Conservation (phyloP, 2,329 filamentous ascomycete species). For the Sporothrix mexicana region DNA sequence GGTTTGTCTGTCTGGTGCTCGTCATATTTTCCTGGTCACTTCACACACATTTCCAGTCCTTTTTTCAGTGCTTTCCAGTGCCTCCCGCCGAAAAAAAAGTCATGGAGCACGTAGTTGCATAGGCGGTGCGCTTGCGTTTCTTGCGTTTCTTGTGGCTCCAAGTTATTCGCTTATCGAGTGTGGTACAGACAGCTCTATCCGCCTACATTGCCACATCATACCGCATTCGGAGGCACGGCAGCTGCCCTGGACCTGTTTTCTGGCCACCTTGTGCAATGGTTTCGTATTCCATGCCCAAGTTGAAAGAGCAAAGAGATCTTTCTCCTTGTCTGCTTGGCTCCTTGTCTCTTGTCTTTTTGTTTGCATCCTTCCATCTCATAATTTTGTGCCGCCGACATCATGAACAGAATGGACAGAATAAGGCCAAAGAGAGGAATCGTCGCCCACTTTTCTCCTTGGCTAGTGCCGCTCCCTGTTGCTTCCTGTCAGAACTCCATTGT, state of each 20-base stretch:
- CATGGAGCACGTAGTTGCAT: slow-evolving; percentile 20
- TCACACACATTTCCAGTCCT: not conserved
- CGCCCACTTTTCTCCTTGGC: not conserved
- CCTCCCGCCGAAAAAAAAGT: not conserved
- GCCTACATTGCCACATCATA: slow-evolving; percentile 33
- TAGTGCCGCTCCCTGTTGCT: not conserved
- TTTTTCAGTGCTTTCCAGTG: not conserved
- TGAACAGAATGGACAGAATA: not conserved
- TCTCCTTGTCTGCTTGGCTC: no score
- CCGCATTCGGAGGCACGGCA: slow-evolving; percentile 29
- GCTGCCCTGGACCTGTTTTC: not conserved
- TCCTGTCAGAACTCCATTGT: not conserved
- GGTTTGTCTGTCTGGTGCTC: slow-evolving; percentile 3
- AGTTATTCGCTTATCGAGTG: slow-evolving; percentile 35
- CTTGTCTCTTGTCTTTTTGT: not conserved
- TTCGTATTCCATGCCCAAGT: not conserved
- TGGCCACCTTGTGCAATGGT: not conserved
- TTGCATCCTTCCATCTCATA: not conserved
- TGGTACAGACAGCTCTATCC: slow-evolving; percentile 28
- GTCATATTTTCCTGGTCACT: slow-evolving; percentile 9
- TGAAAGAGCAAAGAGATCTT: not conserved
- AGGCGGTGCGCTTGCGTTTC: not conserved
- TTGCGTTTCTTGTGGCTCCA: slow-evolving; percentile 26
- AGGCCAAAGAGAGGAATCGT: no score
- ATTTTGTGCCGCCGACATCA: not conserved